These are phyloP conservation scores for Bidens hawaiensis DNA, from an alignment of 140 eudicot species.

Conservation along the genomic window DNA sequence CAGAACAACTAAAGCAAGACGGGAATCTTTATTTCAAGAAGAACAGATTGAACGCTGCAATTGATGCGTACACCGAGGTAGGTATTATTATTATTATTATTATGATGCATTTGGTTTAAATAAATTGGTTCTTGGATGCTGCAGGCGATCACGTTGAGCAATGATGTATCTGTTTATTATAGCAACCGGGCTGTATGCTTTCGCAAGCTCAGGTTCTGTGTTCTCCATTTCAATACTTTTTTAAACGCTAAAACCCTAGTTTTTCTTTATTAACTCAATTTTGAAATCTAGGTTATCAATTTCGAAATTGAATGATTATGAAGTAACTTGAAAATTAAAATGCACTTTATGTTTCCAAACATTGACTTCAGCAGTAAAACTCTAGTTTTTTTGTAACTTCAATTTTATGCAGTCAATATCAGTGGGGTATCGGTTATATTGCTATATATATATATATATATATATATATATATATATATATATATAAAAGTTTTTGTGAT, in stretches of 20 bases:
- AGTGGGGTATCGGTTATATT: no score
- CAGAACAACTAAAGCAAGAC: constrained; percentile 68
- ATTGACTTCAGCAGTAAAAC: no score
- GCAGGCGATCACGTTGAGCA: constrained; percentile 91
- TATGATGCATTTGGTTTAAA: background rate
- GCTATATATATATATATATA: no score
- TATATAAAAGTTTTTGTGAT: no score
- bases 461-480: no score
- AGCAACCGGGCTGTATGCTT: constrained; percentile 87
- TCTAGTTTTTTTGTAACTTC: no score
- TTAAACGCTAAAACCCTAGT: background rate
- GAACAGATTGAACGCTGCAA: constrained; percentile 71
- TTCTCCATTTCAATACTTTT: constrained; percentile 4
- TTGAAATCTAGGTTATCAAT: no score
- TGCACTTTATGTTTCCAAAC: no score
- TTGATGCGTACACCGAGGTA: constrained; percentile 92
- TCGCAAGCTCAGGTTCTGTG: constrained; percentile 62
- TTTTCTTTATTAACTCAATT: background rate
- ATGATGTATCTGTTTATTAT: constrained; percentile 77
- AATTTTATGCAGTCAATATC: no score
- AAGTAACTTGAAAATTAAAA: no score
- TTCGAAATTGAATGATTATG: no score
- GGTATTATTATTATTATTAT: background rate
- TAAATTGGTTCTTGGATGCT: background rate
- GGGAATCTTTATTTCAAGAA: constrained; percentile 65